Conservation (phyloP, 2,329 filamentous ascomycete species). For the Phialemoniopsis sp. region DNA sequence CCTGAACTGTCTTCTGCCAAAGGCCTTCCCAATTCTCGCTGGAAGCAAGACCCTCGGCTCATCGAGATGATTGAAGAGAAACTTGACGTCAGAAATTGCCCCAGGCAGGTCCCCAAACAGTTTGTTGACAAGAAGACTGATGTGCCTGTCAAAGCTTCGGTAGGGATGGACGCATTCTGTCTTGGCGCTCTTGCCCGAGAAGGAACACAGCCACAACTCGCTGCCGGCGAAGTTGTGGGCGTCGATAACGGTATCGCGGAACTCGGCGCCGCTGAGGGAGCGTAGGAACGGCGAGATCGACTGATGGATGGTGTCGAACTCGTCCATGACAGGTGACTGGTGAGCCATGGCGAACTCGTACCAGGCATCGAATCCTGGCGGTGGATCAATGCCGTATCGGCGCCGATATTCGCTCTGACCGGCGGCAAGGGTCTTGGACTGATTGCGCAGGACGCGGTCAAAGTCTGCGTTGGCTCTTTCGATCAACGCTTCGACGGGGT, state of each 20-base stretch:
- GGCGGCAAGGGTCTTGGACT: constrained; percentile 29
- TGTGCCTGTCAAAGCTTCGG: constrained; percentile 26
- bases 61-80: constrained; percentile 43
- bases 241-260: constrained; percentile 19
- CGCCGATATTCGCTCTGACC: constrained; percentile 35
- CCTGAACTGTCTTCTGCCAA: constrained; percentile 6
- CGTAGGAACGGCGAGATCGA: constrained; percentile 13
- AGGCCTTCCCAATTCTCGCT: background rate
- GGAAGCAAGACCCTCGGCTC: constrained; percentile 37
- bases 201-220: constrained; percentile 32
- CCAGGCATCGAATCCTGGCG: constrained; percentile 42
- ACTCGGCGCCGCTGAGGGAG: constrained; percentile 25
- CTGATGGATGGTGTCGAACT: constrained; percentile 6
- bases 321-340: constrained; percentile 8
- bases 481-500: constrained; percentile 30
- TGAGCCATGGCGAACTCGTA: constrained; percentile 30
- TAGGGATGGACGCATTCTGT: constrained; percentile 26
- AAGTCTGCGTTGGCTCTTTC: constrained; percentile 22
- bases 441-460: constrained; percentile 20
- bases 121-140: constrained; percentile 22
- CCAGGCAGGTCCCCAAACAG: constrained; percentile 17
- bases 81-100: constrained; percentile 28
- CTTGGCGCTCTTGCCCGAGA: constrained; percentile 14
- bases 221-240: constrained; percentile 15
- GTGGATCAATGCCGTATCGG: constrained; percentile 37